Percentiles rank a stretch among this genome's conserved stretches.
Evolutionary conservation across 1,284 basidiomycete genomes (phyloP).

Genomic region (Fomitopsis schrenkii): DNA sequence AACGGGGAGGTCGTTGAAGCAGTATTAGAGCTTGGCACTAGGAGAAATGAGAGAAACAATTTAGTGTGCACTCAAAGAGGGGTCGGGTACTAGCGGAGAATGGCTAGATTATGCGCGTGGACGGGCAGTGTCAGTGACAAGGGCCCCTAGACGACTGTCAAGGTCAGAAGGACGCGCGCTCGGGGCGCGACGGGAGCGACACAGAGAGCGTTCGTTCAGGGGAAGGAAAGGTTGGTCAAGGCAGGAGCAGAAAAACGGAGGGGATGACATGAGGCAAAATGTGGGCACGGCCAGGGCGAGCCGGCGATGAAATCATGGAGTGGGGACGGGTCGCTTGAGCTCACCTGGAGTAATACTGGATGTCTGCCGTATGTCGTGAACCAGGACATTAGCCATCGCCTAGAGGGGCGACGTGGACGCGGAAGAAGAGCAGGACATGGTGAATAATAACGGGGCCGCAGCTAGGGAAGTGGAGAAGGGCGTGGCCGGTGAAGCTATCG

Average conservation of each 20-base stretch:
- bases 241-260: not conserved
- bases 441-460: not conserved
- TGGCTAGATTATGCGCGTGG: not conserved
- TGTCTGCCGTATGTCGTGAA: conserved; percentile 4
- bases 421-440: conserved; percentile 4
- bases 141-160: not conserved
- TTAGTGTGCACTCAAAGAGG: not conserved
- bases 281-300: conserved; percentile 3
- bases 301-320: conserved; percentile 2
- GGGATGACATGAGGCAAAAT: conserved; percentile 7
- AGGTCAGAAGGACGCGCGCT: not conserved
- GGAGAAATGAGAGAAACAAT: not conserved
- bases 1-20: not conserved
- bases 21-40: conserved; percentile 1
- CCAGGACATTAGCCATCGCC: conserved; percentile 4
- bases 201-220: not conserved
- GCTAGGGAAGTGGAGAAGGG: not conserved
- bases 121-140: not conserved
- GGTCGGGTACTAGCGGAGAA: not conserved
- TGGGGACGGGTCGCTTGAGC: not conserved
- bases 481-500: conserved; percentile 3
- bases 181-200: not conserved
- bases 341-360: conserved; percentile 9
- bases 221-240: not conserved
- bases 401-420: conserved; percentile 5